phyloP scores from a whole-genome alignment of 345 rosid species.

The Gossypium stocksii region DNA sequence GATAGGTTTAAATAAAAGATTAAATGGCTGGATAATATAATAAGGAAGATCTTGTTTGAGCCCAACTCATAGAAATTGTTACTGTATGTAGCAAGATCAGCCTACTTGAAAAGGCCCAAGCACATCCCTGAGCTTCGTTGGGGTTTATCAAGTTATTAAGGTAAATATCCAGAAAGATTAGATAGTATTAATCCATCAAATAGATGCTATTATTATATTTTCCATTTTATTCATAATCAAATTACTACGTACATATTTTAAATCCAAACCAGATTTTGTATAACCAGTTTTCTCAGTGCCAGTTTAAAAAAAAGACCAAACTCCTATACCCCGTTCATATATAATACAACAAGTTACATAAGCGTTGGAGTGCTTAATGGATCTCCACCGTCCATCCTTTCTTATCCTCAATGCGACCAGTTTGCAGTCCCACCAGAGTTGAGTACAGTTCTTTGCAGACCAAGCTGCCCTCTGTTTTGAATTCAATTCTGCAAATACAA shows the following conservation, averaged over 20 bases:
- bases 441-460: conserved; percentile 47
- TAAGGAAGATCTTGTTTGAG: too few species aligned
- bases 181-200: neutral
- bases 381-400: conserved; percentile 66
- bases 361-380: neutral
- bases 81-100: neutral
- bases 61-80: too few species aligned
- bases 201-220: neutral
- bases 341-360: neutral
- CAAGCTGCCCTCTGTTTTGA: conserved; percentile 36
- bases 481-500: conserved; percentile 48
- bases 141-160: neutral
- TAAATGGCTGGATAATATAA: too few species aligned
- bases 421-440: conserved; percentile 64
- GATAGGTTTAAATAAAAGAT: too few species aligned
- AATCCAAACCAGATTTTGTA: neutral
- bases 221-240: neutral
- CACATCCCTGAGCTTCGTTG: neutral
- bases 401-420: conserved; percentile 60
- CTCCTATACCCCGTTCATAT: neutral
- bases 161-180: too few species aligned
- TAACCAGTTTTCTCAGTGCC: neutral
- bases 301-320: neutral
- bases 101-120: neutral
- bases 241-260: neutral